Conservation (phyloP, 2,329 filamentous ascomycete species). For the Ceratocystiopsis minuta region DNA sequence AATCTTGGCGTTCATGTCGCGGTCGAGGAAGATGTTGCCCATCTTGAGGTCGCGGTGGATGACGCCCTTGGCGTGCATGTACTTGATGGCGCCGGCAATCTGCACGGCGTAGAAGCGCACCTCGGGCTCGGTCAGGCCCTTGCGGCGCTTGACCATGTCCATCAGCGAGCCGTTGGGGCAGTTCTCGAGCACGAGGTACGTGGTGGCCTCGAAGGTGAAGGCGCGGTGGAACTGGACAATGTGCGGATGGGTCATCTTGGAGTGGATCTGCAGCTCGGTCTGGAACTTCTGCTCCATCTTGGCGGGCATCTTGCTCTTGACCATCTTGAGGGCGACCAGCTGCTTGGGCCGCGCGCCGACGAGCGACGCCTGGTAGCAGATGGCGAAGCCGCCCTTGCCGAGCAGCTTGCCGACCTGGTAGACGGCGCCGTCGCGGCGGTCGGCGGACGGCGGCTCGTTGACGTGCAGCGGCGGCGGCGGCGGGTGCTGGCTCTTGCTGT, state of each 20-base stretch:
- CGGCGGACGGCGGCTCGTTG: slow-evolving; percentile 44
- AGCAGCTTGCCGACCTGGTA: slow-evolving; percentile 60
- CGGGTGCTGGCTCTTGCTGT: slow-evolving; percentile 52
- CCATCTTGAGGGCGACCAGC: slow-evolving; percentile 62
- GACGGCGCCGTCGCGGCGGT: slow-evolving; percentile 50
- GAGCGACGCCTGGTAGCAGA: slow-evolving; percentile 48
- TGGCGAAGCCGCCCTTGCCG: slow-evolving; percentile 68
- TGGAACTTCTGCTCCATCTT: slow-evolving; percentile 76
- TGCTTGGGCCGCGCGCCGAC: slow-evolving; percentile 47
- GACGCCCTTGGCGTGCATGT: slow-evolving; percentile 88
- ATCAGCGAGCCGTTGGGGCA: slow-evolving; percentile 93
- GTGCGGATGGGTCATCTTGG: slow-evolving; percentile 89
- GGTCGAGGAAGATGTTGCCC: slow-evolving; percentile 91
- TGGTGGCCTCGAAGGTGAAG: slow-evolving; percentile 75
- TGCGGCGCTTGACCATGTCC: slow-evolving; percentile 91
- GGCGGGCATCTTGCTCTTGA: slow-evolving; percentile 63
- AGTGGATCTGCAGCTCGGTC: slow-evolving; percentile 90
- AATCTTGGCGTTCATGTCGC: slow-evolving; percentile 92
- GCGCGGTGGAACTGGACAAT: slow-evolving; percentile 91
- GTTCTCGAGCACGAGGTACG: slow-evolving; percentile 84
- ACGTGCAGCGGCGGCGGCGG: slow-evolving; percentile 44
- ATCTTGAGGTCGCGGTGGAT: slow-evolving; percentile 96
- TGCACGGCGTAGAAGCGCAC: slow-evolving; percentile 88
- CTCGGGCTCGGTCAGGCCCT: slow-evolving; percentile 80
- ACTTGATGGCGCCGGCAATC: slow-evolving; percentile 92